Evolutionary conservation across 2,329 filamentous ascomycete genomes (phyloP), one percentile per base, ranked within the genome.

Genomic region (Aspergillus pseudonomiae): DNA sequence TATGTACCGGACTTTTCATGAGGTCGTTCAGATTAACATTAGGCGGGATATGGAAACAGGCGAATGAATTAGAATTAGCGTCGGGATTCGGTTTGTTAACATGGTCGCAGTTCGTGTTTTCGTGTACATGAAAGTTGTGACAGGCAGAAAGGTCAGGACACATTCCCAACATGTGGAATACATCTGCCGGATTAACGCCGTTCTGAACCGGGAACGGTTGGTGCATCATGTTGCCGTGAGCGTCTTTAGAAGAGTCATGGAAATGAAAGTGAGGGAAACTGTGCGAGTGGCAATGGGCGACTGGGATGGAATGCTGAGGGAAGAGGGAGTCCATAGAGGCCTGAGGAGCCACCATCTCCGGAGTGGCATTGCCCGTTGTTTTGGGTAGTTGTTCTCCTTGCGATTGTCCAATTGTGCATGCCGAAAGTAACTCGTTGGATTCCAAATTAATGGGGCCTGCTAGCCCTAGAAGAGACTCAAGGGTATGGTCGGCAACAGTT

Each of bases 101-200:
- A 46, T 67, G 45, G 14, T 61, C 50, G 6, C 64, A 62, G 9
- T 64, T 64, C 26, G 68, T 66, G 6, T 67, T 65, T 19, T 68
- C 67, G 41, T 68, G 63, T 21, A 70, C 63, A 43, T 75, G 71
- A 30, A 70, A 70, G 45, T 73, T 67, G 30, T 74, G 67, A 53
- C 71, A 73, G 26, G 65, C 62, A 10, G 71, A 70, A 30, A 73
- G 70, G 61, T 75, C 75, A 6, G 75, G 67, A 50, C 75, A 76
- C 63, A 75, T 71, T 11, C 73, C 74, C 57, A 79, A 68, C 68
- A 78, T 74, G 57, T 78, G 73, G 62, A 77, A 75, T 52, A 77
- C 70, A 28, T 78, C 75, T 16, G 71, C 68, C 7, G 74, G 74
- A 57, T 77, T 76, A 41, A 78, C 71, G 7, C 74, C 70, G 3